Conservation (phyloP, 352 stramenopile genomes). For the Phytophthora constricta region DNA sequence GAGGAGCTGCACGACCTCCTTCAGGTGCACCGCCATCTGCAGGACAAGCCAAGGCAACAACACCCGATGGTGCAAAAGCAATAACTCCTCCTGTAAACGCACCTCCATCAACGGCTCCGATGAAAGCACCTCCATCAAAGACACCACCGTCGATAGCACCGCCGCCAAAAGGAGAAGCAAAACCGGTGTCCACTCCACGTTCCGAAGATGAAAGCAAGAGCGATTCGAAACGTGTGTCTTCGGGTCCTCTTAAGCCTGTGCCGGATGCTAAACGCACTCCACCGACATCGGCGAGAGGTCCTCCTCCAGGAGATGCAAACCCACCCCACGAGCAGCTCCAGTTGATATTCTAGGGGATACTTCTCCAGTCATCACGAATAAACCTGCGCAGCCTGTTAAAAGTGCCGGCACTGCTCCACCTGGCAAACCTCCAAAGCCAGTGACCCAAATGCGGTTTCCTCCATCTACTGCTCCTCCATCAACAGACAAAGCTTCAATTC, state of each 20-base stretch:
- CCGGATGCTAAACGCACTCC: constrained; percentile 40
- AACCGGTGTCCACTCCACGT: constrained; percentile 19
- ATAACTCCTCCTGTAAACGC: constrained; percentile 16
- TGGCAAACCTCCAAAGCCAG: constrained; percentile 28
- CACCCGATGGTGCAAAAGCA: constrained; percentile 37
- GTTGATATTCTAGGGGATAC: constrained; percentile 57
- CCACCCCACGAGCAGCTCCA: constrained; percentile 31
- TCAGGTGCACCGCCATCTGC: constrained; percentile 45
- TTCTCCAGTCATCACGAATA: constrained; percentile 15
- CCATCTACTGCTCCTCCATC: constrained; percentile 25
- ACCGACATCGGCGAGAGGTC: constrained; percentile 21
- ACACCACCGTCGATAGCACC: constrained; percentile 10
- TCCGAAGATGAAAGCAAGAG: constrained; percentile 27
- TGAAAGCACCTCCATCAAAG: constrained; percentile 16
- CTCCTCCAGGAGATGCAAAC: constrained; percentile 35
- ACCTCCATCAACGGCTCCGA: constrained; percentile 23
- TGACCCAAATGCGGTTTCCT: constrained; percentile 10
- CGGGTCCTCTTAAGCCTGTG: constrained; percentile 22
- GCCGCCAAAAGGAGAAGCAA: constrained; percentile 30
- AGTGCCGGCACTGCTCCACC: constrained; percentile 6
- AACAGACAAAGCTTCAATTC: constrained; percentile 29
- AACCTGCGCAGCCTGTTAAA: constrained; percentile 6
- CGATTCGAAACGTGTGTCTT: constrained; percentile 12
- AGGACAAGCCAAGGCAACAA: constrained; percentile 40
- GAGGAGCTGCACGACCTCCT: constrained; percentile 54